Evolutionary conservation across 208 protist genomes (phyloP).

Genomic region (Herpetomonas samuelpessoai): DNA sequence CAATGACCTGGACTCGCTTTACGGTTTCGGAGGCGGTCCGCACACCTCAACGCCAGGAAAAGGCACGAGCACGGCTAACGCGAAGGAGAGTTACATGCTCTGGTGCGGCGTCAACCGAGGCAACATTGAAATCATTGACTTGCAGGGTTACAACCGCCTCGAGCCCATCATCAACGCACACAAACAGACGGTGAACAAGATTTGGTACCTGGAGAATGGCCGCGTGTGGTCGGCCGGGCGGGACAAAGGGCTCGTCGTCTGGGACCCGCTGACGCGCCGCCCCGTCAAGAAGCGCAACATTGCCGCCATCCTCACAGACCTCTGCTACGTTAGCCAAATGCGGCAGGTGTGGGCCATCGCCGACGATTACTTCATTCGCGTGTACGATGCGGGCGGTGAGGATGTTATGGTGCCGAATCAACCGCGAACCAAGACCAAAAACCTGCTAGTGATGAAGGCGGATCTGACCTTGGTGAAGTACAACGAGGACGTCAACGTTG

Average conservation of each 20-base stretch:
- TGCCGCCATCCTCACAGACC: conserved; percentile 67
- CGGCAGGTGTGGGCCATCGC: conserved; percentile 78
- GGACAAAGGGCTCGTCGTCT: conserved; percentile 82
- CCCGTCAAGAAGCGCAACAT: conserved; percentile 80
- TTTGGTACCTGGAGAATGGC: conserved; percentile 73
- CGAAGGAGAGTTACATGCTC: conserved; percentile 27
- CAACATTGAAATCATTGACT: conserved; percentile 69
- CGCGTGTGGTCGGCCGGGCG: conserved; percentile 83
- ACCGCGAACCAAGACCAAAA: conserved; percentile 49
- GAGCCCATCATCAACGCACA: conserved; percentile 68
- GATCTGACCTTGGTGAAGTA: conserved; percentile 75
- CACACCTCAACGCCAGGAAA: too few species aligned
- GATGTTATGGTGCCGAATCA: conserved; percentile 44
- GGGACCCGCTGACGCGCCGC: conserved; percentile 79
- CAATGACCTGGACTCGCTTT: neutral
- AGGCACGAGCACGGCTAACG: too few species aligned
- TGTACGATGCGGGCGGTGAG: conserved; percentile 74
- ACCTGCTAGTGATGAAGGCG: conserved; percentile 59
- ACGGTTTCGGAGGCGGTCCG: neutral
- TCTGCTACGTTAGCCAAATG: conserved; percentile 51
- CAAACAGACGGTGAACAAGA: conserved; percentile 57
- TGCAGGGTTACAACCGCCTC: conserved; percentile 35
- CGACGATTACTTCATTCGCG: conserved; percentile 75
- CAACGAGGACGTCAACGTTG: conserved; percentile 42
- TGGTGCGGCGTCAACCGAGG: conserved; percentile 83